Conservation (phyloP, 139 green algal species). For the Volvox reticuliferus region DNA sequence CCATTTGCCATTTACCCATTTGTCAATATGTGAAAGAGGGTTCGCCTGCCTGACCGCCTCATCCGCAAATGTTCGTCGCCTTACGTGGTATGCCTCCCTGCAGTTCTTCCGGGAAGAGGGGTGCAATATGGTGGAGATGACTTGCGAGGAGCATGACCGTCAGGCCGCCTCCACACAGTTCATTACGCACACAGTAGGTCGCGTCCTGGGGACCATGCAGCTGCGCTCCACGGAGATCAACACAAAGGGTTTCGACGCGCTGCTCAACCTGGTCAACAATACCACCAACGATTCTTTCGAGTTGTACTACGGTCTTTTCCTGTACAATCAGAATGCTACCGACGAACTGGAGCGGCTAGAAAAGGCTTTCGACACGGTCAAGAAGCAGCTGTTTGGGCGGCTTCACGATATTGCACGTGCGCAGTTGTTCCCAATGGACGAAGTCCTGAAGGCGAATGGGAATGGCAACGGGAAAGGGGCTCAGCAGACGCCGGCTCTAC, state of each 20-base stretch:
- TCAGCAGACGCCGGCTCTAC: background rate
- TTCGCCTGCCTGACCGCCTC: background rate
- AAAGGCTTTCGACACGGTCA: constrained; percentile 85
- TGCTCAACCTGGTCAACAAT: constrained; percentile 97
- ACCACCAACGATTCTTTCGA: constrained; percentile 98
- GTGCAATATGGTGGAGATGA: constrained; percentile 98
- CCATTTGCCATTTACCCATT: no score
- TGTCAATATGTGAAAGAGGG: no score
- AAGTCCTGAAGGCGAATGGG: background rate
- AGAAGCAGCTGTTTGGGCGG: constrained; percentile 86
- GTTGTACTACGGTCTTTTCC: constrained; percentile 99
- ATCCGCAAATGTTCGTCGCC: no score
- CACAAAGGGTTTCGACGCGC: constrained; percentile 93
- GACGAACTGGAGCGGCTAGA: constrained; percentile 73
- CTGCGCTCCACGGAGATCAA: constrained; percentile 90
- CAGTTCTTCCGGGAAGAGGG: constrained; percentile 88
- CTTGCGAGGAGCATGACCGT: constrained; percentile 97
- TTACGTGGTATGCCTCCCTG: background rate
- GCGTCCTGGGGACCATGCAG: constrained; percentile 85
- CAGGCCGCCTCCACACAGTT: constrained; percentile 96
- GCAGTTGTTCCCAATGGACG: constrained; percentile 60
- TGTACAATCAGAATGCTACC: constrained; percentile 96
- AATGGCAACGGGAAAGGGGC: background rate
- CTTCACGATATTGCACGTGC: constrained; percentile 82
- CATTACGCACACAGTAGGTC: constrained; percentile 98